Percentiles rank a stretch among this genome's conserved stretches.
phyloP scores from a whole-genome alignment of 208 protist species.

The Phytomonas serpens region DNA sequence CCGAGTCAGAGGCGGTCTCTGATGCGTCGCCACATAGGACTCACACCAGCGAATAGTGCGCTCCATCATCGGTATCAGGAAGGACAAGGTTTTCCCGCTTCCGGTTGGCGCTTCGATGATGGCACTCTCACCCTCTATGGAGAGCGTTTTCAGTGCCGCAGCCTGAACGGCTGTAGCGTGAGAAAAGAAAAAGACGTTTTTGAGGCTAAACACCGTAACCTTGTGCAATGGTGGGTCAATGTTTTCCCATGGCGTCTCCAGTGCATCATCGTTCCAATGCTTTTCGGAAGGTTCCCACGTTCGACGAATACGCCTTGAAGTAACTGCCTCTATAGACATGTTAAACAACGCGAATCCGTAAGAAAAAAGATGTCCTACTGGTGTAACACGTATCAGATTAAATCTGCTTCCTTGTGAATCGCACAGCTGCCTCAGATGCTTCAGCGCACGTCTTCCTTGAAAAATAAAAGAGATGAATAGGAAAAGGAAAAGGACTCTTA shows the following conservation, averaged over 20 bases:
- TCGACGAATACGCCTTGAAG: conserved; percentile 65
- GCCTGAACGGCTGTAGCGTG: conserved; percentile 88
- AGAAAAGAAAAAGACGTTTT: conserved; percentile 89
- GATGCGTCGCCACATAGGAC: conserved; percentile 26
- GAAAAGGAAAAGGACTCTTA: background rate
- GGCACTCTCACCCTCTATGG: conserved; percentile 31
- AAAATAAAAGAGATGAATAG: background rate
- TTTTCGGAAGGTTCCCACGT: conserved; percentile 79
- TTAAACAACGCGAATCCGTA: background rate
- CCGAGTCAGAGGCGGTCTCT: conserved; percentile 49
- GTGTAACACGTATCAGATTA: background rate
- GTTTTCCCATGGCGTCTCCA: conserved; percentile 81
- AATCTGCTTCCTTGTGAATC: background rate
- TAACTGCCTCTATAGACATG: conserved; percentile 53
- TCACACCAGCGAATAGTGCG: conserved; percentile 55
- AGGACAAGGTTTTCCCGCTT: conserved; percentile 96
- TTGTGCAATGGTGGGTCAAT: conserved; percentile 57
- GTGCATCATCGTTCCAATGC: conserved; percentile 65
- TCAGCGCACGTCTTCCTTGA: background rate
- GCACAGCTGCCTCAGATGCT: background rate
- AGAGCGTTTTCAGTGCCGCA: conserved; percentile 41
- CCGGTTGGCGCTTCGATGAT: conserved; percentile 96
- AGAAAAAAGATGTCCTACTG: background rate
- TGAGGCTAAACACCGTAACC: conserved; percentile 65
- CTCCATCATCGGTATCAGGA: conserved; percentile 90